Percentiles rank a stretch among this genome's conserved stretches.
Evolutionary conservation across 805 yeast genomes (phyloP).

Genomic region (Yamadazyma nakazawae): DNA sequence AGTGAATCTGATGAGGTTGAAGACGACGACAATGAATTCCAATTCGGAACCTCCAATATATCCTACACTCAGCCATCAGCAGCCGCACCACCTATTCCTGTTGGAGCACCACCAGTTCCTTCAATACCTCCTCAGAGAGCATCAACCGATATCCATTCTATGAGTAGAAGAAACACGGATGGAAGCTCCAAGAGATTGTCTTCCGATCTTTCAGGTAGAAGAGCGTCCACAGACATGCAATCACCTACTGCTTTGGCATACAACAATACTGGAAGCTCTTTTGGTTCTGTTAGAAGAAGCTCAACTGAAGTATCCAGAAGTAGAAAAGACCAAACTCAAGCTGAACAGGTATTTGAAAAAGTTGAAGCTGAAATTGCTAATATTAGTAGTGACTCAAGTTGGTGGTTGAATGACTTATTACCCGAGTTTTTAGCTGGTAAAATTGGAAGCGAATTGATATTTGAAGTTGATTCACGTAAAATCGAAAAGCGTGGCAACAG

Average conservation of each 20-base stretch:
- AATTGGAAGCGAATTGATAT: slow-evolving; percentile 49
- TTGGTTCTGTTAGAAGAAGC: slow-evolving; percentile 12
- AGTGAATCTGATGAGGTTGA: slow-evolving; percentile 1
- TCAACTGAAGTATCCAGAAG: slow-evolving; percentile 13
- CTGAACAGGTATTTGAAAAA: slow-evolving; percentile 22
- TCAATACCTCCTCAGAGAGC: neutral
- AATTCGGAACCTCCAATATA: slow-evolving; percentile 15
- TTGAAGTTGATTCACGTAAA: slow-evolving; percentile 61
- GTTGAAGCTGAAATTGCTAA: slow-evolving; percentile 30
- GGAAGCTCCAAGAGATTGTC: neutral
- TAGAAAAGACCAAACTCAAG: slow-evolving; percentile 24
- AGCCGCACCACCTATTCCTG: slow-evolving; percentile 7
- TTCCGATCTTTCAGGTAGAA: neutral
- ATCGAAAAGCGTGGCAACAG: slow-evolving; percentile 58
- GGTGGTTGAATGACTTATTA: slow-evolving; percentile 67
- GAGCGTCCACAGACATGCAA: slow-evolving; percentile 8
- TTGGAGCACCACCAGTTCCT: neutral
- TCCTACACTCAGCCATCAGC: slow-evolving; percentile 4
- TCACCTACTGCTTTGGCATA: neutral
- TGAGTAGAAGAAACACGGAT: neutral
- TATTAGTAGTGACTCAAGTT: slow-evolving; percentile 26
- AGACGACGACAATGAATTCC: slow-evolving; percentile 12
- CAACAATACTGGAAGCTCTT: slow-evolving; percentile 7
- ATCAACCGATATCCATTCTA: neutral
- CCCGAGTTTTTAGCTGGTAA: slow-evolving; percentile 50